Base-by-base conservation (phyloP, 345 rosid species). In the Salix caprea region DNA sequence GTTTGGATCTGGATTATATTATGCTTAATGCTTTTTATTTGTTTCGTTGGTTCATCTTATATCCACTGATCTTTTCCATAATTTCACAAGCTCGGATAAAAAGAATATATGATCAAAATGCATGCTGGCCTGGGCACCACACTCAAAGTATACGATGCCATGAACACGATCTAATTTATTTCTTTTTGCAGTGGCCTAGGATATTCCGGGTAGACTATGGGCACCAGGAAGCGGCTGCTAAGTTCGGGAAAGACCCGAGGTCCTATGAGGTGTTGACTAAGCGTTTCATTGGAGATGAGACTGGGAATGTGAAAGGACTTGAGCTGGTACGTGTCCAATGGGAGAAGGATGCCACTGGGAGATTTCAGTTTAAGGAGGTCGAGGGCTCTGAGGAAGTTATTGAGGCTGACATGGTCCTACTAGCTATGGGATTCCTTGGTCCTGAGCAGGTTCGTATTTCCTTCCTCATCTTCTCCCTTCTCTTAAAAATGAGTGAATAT, bases 391-490 rank as follows among this genome's bases (percentile, higher is more conserved):
- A 91, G 84, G 97, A 94, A 82, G 86, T 87, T 64, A 90, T 96
- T 7, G 94, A 88, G 80, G 97, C 98, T 7, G 97, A 96, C 81
- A 89, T 96, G 8, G 94, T 92, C 64, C 82, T 96, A 40, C 86
- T 96, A 54, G 99, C 99, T 36, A 92, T 96, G 99, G 99, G 99
- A 8, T 96, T 96, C 86, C 97, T 96, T 11, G 99, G 99, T 67
- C 99, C 99, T 2, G 99, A 96, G 75, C 66, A 87, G 71, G 99
- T 96, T 36, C 85, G 94, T 87, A 76, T 56, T 75, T 16, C 8
- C 32, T 58, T 58, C 14, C 28, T 23, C 61, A 11, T 23, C 64
- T 10, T 58, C 61, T 56, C 9, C 6, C 64, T 1, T 58, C 28
- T 23, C 23, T 10, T 9, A 9, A 24, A 46, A 46, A 3, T 44